These are phyloP conservation scores for Phytophthora rubi DNA, from an alignment of 352 stramenopile genomes.

Conservation along the genomic window DNA sequence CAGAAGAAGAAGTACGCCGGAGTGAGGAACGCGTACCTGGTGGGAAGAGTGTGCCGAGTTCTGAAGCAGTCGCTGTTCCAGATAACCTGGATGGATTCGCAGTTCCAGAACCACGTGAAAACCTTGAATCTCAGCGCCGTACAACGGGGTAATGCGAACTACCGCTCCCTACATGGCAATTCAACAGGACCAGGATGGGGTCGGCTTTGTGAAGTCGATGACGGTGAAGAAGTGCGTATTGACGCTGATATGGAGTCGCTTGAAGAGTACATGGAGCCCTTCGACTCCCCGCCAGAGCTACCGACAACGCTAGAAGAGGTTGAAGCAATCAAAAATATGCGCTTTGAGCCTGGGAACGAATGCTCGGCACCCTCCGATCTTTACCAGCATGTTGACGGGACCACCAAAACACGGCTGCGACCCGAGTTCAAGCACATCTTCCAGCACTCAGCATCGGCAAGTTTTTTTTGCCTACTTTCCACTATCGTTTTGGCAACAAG, in stretches of 20 bases:
- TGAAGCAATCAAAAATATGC: constrained; percentile 10
- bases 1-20: too few relatives aligned
- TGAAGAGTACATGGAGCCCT: constrained; percentile 1
- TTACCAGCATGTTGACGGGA: constrained; percentile 12
- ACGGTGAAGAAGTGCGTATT: constrained; percentile 2
- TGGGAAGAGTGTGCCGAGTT: neutral
- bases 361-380: constrained; percentile 1
- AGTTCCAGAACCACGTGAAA: constrained; percentile 13
- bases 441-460: constrained; percentile 25
- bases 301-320: neutral
- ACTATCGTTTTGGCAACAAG: constrained; percentile 36
- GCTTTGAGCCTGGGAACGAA: constrained; percentile 10
- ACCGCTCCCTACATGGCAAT: constrained; percentile 2
- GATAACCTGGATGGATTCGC: constrained; percentile 12
- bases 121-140: neutral
- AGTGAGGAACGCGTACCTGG: too few relatives aligned
- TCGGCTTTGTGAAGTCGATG: constrained; percentile 8
- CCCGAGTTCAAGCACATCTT: constrained; percentile 23
- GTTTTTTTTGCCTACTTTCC: constrained; percentile 36
- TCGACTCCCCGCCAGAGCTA: constrained; percentile 5
- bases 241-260: constrained; percentile 1
- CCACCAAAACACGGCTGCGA: constrained; percentile 14
- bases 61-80: constrained; percentile 10
- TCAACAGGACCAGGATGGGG: constrained; percentile 1
- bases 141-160: constrained; percentile 12